Evolutionary conservation across 2,329 filamentous ascomycete species (phyloP), one percentile per base, ranked within the genome.

Genomic region (Pseudogymnoascus sp.): DNA sequence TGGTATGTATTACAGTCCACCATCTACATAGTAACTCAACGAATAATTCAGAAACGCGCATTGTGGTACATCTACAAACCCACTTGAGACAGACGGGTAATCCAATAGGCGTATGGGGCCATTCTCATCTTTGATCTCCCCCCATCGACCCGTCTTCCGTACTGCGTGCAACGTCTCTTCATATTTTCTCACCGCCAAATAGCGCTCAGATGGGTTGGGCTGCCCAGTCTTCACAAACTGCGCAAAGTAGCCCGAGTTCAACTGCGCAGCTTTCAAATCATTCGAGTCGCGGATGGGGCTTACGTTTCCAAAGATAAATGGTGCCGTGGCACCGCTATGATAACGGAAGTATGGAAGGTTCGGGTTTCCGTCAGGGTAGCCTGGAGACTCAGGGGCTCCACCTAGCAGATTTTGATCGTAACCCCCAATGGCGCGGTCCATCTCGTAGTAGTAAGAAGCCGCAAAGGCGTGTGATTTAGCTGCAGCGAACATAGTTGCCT

Each of bases 371-470:
- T 78, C 62, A 0, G 77, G 77, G 62, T 72, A 76, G 2, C 68
- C 74, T 0, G 74, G 69, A 5, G 73, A 71, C 4, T 71, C 67
- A 1, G 77, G 73, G 11, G 79, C 75, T 0, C 74, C 74, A 2
- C 78, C 78, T 2, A 82, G 74, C 43, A 77, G 74, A 65, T 82
- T 82, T 0, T 80, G 79, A 50, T 81, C 79, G 64, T 78, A 82
- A 3, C 77, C 79, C 4, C 68, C 69, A 43, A 75, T 76, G 0
- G 76, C 76, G 28, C 80, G 78, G 16, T 81, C 74, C 65, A 82
- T 77, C 62, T 81, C 75, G 67, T 82, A 83, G 67, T 76, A 82
- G 65, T 78, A 82, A 0, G 77, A 72, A 4, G 73, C 72, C 25
- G 74, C 67, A 67, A 83, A 82, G 0, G 76, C 76, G 0, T 70